These are phyloP conservation scores for Vigna mungo DNA, from an alignment of 306 rosid genomes.

Conservation along the genomic window DNA sequence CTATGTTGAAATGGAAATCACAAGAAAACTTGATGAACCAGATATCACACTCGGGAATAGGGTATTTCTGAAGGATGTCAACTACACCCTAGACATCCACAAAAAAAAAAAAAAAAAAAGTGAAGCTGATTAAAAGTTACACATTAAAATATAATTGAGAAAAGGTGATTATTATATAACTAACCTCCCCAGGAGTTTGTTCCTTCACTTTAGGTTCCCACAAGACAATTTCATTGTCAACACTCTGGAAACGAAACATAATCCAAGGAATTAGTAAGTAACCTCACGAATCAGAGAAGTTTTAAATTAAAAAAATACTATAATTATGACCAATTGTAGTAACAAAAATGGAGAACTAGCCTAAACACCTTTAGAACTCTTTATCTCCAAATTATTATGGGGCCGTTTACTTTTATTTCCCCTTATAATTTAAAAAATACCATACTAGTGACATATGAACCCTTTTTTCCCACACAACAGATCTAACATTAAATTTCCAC, in stretches of 20 bases:
- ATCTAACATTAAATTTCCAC: constrained; percentile 14
- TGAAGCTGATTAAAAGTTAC: constrained; percentile 24
- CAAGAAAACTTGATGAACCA: constrained; percentile 99
- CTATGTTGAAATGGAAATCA: constrained; percentile 80
- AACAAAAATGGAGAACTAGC: constrained; percentile 19
- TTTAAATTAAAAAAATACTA: constrained; percentile 10
- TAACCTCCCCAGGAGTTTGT: constrained; percentile 95
- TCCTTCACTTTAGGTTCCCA: constrained; percentile 99
- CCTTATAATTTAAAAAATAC: too few species aligned
- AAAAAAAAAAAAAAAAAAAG: not conserved
- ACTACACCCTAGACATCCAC: constrained; percentile 67
- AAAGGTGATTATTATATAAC: constrained; percentile 51
- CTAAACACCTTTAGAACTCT: not conserved
- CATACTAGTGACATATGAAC: not conserved
- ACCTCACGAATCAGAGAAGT: constrained; percentile 4
- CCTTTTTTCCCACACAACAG: not conserved
- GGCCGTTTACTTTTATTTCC: too few species aligned
- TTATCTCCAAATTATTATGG: constrained; percentile 3
- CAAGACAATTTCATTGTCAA: constrained; percentile 91
- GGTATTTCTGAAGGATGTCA: constrained; percentile 97
- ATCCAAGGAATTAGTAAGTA: constrained; percentile 28
- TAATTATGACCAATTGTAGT: constrained; percentile 6
- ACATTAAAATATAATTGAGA: constrained; percentile 14
- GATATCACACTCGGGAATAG: constrained; percentile 95
- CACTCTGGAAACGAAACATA: constrained; percentile 69